These are phyloP conservation scores for Rickenella mellea DNA, from an alignment of 768 basidiomycete species.

Conservation along the genomic window DNA sequence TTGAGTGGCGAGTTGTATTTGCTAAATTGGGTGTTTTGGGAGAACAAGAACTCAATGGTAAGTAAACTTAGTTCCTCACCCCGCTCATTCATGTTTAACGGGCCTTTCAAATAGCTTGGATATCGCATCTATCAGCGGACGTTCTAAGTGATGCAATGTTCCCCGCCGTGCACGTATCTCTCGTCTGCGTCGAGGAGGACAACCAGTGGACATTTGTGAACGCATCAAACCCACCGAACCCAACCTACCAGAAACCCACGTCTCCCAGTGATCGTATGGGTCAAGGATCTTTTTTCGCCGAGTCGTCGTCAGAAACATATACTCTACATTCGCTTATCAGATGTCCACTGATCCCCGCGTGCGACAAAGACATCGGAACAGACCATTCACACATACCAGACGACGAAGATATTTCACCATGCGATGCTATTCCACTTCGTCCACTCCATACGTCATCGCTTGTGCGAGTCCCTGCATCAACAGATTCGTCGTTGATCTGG, in stretches of 20 bases:
- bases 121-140: slow-evolving; percentile 34
- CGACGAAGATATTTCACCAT: slow-evolving; percentile 12
- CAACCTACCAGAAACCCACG: slow-evolving; percentile 18
- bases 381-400: slow-evolving; percentile 25
- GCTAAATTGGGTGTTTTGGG: slow-evolving; percentile 57
- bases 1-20: slow-evolving; percentile 77
- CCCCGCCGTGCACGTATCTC: slow-evolving; percentile 47
- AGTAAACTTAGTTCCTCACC: slow-evolving; percentile 19
- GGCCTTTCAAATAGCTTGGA: slow-evolving; percentile 48
- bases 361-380: slow-evolving; percentile 17
- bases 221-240: slow-evolving; percentile 13
- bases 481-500: slow-evolving; percentile 30
- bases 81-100: neutral
- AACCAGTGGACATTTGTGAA: slow-evolving; percentile 51
- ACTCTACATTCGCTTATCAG: slow-evolving; percentile 13
- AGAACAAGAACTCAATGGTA: slow-evolving; percentile 56
- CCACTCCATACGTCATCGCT: slow-evolving; percentile 53
- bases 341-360: slow-evolving; percentile 23
- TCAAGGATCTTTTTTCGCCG: no score
- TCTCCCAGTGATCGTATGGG: slow-evolving; percentile 19
- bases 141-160: slow-evolving; percentile 29
- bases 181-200: slow-evolving; percentile 51
- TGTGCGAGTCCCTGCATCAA: slow-evolving; percentile 41
- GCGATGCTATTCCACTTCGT: slow-evolving; percentile 32
- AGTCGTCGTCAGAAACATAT: slow-evolving; percentile 35